phyloP scores from a whole-genome alignment of 2,329 filamentous ascomycete genomes.

The Claviceps spartinae region DNA sequence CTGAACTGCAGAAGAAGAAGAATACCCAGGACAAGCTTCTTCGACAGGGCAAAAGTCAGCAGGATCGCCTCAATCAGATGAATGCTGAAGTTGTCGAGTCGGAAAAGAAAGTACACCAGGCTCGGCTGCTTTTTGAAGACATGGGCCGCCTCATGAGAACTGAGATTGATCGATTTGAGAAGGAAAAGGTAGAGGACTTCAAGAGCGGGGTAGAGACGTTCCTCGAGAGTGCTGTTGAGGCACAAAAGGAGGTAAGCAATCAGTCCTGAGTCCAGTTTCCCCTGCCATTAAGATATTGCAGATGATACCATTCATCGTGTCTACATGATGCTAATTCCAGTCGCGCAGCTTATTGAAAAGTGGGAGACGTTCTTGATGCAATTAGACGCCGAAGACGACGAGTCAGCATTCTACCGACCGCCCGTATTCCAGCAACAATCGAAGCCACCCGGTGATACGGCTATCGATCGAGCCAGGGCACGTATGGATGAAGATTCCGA shows the following conservation, averaged over 20 bases:
- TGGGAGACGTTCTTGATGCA: conserved; percentile 99
- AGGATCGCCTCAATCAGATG: conserved; percentile 86
- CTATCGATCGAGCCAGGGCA: conserved; percentile 44
- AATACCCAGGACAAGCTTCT: conserved; percentile 86
- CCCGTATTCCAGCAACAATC: conserved; percentile 39
- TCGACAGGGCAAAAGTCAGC: conserved; percentile 85
- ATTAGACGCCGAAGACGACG: conserved; percentile 85
- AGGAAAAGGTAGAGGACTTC: conserved; percentile 97
- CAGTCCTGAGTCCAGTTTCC: conserved; percentile 8
- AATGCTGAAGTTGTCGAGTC: conserved; percentile 89
- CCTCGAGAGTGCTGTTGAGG: conserved; percentile 89
- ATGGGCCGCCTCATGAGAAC: conserved; percentile 88
- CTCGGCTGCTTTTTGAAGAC: conserved; percentile 82
- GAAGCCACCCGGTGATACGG: conserved; percentile 42
- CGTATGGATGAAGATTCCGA: conserved; percentile 45
- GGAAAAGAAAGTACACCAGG: conserved; percentile 84
- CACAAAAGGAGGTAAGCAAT: conserved; percentile 79
- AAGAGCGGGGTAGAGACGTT: conserved; percentile 98
- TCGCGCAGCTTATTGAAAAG: conserved; percentile 54
- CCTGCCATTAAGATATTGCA: background rate
- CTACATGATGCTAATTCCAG: conserved; percentile 5
- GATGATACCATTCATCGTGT: background rate
- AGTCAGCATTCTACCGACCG: conserved; percentile 50
- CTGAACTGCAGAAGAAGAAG: conserved; percentile 82
- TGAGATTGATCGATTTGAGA: conserved; percentile 88